Base-by-base conservation (phyloP, 2,329 filamentous ascomycete genomes). In the Cryphonectria naterciae region DNA sequence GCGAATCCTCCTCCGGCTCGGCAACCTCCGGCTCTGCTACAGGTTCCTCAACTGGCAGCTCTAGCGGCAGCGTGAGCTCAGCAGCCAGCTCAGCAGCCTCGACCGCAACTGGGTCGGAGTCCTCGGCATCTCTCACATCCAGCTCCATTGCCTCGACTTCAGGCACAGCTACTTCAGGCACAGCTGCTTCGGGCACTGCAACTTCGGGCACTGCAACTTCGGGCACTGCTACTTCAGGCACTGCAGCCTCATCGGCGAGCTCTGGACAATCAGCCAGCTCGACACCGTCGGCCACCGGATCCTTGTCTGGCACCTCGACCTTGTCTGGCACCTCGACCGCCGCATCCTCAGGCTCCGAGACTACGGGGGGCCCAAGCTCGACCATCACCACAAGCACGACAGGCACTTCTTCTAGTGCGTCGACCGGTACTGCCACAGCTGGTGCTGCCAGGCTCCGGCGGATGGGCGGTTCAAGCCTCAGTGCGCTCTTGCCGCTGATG, bases 181-280 rank as follows among this genome's bases (percentile, higher is more conserved):
- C 37, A 37, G 32, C 19, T 22, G 65, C 49, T n/a, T 58, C 49
- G 25, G 39, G 46, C 17, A 13, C 15, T 28, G 35, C 35, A 39
- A 32, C 22, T 3, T 58, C 58, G 37, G 58, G 58, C 4, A 61
- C 58, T 35, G 19, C 32, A 11, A 39, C 60, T 25, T 11, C 39
- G n/a, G 39, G n/a, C 37, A 61, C 58, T 22, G 19, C 28, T 32
- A 39, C 60, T 37, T 11, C 39, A 35, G 41, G n/a, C 11, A 62
- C 58, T 17, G 49, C 68, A 37, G 58, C 43, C 43, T 67, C 70
- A 11, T 60, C 60, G 41, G 68, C 70, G 32, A 72, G 64, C 56
- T 70, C 70, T 4, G 61, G 68, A 7, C 68, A 65, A 8, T 66
- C 70, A 17, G 28, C 65, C 52, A 70, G 68, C 61, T 61, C 68